These are phyloP conservation scores for Dispira simplex DNA, from an alignment of 192 early-diverging fungal species.

Conservation along the genomic window DNA sequence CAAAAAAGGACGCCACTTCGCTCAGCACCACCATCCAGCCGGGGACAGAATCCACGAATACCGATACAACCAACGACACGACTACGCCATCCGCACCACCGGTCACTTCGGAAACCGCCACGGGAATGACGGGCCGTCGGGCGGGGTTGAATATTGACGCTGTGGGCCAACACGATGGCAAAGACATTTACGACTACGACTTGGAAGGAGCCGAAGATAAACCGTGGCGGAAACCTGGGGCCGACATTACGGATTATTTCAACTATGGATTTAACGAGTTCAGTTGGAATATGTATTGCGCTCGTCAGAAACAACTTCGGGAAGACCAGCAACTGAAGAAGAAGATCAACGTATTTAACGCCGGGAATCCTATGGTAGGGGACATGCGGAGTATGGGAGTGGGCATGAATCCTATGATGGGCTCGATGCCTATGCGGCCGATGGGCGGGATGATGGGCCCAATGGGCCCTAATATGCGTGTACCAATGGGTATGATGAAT, in stretches of 20 bases:
- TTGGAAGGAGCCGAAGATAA: conserved; percentile 90
- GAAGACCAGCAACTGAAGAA: conserved; percentile 29
- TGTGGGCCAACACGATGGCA: conserved; percentile 30
- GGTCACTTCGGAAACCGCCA: neutral
- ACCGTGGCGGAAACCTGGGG: conserved; percentile 83
- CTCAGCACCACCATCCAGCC: too few species aligned
- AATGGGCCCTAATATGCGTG: neutral
- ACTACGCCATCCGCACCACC: neutral
- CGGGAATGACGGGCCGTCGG: neutral
- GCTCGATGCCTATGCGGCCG: conserved; percentile 9
- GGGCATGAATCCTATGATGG: conserved; percentile 21
- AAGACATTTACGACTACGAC: conserved; percentile 78
- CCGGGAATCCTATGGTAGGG: conserved; percentile 9
- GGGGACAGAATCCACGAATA: too few species aligned
- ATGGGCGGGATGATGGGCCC: conserved; percentile 1
- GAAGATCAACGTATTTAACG: neutral
- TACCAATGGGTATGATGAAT: neutral
- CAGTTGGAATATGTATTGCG: conserved; percentile 88
- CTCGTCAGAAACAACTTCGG: conserved; percentile 81
- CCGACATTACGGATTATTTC: conserved; percentile 98
- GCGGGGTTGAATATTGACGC: neutral
- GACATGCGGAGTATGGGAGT: conserved; percentile 20
- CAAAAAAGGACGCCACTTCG: too few species aligned
- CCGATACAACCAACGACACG: neutral
- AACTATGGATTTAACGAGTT: conserved; percentile 98